Evolutionary conservation across 2,329 filamentous ascomycete genomes (phyloP).

Genomic region (Simplicillium aogashimaense): DNA sequence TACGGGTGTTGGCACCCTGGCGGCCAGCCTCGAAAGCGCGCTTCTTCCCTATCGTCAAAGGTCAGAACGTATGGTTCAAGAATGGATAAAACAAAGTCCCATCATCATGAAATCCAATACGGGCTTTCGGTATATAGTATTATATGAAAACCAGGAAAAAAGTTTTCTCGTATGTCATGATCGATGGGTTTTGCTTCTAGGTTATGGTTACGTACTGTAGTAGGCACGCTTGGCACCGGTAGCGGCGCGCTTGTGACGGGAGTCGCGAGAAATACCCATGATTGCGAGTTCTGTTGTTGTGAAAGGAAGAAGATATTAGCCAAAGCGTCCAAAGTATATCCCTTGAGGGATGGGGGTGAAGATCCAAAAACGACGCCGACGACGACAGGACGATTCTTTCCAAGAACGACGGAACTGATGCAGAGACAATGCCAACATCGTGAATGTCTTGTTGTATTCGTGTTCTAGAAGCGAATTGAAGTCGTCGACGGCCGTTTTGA

Average conservation of each 20-base stretch:
- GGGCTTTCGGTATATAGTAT: conserved; percentile 47
- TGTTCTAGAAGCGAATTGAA: conserved; percentile 3
- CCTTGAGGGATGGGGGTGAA: neutral
- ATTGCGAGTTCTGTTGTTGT: conserved; percentile 57
- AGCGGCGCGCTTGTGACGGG: conserved; percentile 99
- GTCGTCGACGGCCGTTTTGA: conserved; percentile 1
- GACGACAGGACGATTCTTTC: neutral
- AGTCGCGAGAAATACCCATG: conserved; percentile 99
- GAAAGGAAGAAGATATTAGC: conserved; percentile 14
- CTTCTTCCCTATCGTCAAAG: conserved; percentile 75
- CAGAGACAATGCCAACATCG: conserved; percentile 5
- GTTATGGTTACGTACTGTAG: conserved; percentile 58
- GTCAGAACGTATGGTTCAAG: conserved; percentile 60
- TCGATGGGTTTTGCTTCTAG: too few species aligned
- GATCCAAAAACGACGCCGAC: neutral
- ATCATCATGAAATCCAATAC: conserved; percentile 32
- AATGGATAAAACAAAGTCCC: conserved; percentile 11
- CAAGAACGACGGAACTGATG: neutral
- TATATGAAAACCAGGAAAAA: conserved; percentile 6
- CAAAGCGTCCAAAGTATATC: neutral
- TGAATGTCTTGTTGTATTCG: conserved; percentile 9
- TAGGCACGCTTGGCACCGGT: conserved; percentile 95
- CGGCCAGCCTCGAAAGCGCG: conserved; percentile 99
- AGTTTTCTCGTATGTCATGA: neutral
- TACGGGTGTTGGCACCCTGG: conserved; percentile 99